phyloP scores from a whole-genome alignment of 176 grass and related monocot species.

The Areca catechu region DNA sequence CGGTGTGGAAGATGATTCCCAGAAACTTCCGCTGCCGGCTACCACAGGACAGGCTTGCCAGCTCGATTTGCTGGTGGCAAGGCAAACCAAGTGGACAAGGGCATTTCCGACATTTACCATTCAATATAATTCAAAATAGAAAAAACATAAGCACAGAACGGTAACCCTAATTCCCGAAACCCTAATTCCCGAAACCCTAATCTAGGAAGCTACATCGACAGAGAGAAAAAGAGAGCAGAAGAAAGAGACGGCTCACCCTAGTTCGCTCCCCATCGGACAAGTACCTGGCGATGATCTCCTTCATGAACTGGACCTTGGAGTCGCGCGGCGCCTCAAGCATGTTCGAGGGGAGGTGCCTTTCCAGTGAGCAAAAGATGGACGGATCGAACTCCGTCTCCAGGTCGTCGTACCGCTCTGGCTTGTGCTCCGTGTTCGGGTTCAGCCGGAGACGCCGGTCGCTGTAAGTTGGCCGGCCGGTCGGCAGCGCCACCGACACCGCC shows the following conservation, averaged over 20 bases:
- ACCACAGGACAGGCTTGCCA: too few relatives aligned
- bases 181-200: constrained; percentile 5
- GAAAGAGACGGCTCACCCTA: constrained; percentile 30
- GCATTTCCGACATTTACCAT: constrained; percentile 1
- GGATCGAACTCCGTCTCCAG: constrained; percentile 53
- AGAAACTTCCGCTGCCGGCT: too few relatives aligned
- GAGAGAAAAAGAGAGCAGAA: not conserved
- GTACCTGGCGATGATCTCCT: constrained; percentile 52
- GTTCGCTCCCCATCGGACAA: constrained; percentile 67
- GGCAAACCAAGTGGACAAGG: not conserved
- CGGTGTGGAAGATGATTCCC: too few relatives aligned
- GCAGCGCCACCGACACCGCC: not conserved
- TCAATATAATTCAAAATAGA: not conserved
- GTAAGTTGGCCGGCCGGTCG: constrained; percentile 9
- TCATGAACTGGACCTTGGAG: constrained; percentile 56
- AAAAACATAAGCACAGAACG: not conserved
- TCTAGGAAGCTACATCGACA: not conserved
- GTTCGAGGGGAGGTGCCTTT: constrained; percentile 61
- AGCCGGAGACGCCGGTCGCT: constrained; percentile 44
- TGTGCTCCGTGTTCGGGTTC: constrained; percentile 64
- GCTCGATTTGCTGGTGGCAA: too few relatives aligned
- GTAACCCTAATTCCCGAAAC: constrained; percentile 5
- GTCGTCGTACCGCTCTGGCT: constrained; percentile 50
- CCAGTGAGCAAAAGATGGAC: constrained; percentile 54
- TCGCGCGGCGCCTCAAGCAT: constrained; percentile 56